Base-by-base conservation (phyloP, 768 basidiomycete species). In the Arthromyces matolae region DNA sequence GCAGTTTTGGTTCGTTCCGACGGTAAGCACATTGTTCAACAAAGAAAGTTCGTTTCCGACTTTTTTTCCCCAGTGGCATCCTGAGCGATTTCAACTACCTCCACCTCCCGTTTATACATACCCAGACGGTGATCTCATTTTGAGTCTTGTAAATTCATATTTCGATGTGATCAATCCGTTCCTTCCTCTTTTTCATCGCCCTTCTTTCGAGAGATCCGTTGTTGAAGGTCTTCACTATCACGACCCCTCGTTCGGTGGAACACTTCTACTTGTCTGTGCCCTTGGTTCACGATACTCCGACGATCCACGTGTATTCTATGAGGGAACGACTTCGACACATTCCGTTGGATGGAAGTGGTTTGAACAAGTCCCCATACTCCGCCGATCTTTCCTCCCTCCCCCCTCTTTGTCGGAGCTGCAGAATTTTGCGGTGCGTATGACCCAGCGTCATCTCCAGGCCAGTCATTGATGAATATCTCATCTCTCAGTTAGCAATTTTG, bases 331-430 rank as follows among this genome's bases (percentile, higher is more conserved):
- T 69, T 70, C 62, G 59, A 55, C 59, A 5, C 60, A 70, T 24
- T 74, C 69, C 19, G 72, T 76, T 20, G 86, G 83, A 0, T 85
- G 83, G 81, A 76, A 73, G 48, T 87, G 78, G 71, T 83, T 79
- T 55, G 68, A 75, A 27, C 84, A 86, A 58, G 79, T 89, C 7
- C 72, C 84, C 42, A 70, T 80, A 50, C 71, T 84, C 39, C 77
- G 81, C 23, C 78, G 77, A 58, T 75, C 76, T 1, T 70, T 88
- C 31, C 71, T 82, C 16, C 69, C 75, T 0, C 73, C 80, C 5
- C 79, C 87, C 1, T 68, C 79, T 10, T 60, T 93, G 54, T 77
- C 81, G 61, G 89, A 92, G 52, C 65, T 93, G 34, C 92, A 94
- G 62, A 74, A 76, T 37, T 75, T 66, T 75, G 79, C 73, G 54